Percentiles rank a stretch among this genome's conserved stretches.
Evolutionary conservation across 139 green algal species (phyloP).

Genomic region (Yamagishiella unicocca): DNA sequence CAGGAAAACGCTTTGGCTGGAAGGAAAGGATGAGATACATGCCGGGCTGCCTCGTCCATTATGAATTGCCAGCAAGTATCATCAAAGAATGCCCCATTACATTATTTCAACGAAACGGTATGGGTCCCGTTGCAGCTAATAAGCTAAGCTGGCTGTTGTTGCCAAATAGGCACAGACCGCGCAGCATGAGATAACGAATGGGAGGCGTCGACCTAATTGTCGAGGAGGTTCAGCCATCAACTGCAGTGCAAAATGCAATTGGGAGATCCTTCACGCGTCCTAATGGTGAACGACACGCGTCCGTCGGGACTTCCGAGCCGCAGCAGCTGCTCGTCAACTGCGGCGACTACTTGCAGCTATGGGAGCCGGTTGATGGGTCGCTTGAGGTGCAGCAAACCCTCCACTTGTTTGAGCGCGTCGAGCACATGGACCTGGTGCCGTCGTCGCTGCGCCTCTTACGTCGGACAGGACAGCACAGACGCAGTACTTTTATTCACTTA

Average conservation of each 20-base stretch:
- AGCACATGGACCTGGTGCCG: conserved; percentile 27
- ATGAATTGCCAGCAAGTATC: no score
- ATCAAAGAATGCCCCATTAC: no score
- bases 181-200: no score
- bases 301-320: neutral
- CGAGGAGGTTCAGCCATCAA: conserved; percentile 9
- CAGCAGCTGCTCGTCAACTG: conserved; percentile 39
- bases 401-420: conserved; percentile 30
- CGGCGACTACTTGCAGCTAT: conserved; percentile 39
- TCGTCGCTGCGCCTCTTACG: conserved; percentile 8
- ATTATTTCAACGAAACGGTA: no score
- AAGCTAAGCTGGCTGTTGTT: no score
- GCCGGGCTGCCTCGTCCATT: no score
- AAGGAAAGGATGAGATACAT: no score
- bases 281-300: neutral
- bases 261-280: neutral
- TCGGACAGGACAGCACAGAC: neutral
- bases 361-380: conserved; percentile 11
- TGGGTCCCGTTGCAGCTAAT: no score
- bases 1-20: no score
- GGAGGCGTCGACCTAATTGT: neutral
- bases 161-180: no score
- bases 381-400: conserved; percentile 12
- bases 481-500: neutral
- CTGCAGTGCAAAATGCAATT: neutral